These are phyloP conservation scores for Tetradesmus obliquus DNA, from an alignment of 139 green algal genomes.

Conservation along the genomic window DNA sequence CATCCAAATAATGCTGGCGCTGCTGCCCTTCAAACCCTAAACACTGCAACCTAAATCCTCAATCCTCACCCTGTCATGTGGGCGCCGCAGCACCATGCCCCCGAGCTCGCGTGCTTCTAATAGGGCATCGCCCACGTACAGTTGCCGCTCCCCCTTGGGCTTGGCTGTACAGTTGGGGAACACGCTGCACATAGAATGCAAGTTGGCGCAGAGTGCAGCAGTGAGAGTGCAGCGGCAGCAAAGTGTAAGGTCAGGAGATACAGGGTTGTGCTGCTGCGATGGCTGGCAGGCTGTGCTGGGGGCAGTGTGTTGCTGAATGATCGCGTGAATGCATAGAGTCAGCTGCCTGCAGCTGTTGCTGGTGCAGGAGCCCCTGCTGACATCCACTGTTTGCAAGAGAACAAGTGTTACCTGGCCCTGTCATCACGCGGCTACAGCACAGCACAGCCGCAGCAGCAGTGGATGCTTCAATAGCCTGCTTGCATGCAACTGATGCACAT, in stretches of 20 bases:
- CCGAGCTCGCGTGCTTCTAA: constrained; percentile 75
- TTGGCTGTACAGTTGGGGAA: constrained; percentile 88
- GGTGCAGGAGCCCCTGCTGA: too few species aligned
- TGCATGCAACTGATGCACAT: background rate
- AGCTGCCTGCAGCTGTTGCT: too few species aligned
- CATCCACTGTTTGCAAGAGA: too few species aligned
- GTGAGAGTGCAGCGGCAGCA: background rate
- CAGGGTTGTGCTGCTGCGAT: background rate
- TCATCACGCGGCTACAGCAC: background rate
- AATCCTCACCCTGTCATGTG: constrained; percentile 72
- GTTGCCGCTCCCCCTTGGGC: constrained; percentile 74
- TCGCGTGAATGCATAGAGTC: too few species aligned
- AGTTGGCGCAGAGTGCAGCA: background rate
- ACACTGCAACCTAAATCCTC: too few species aligned
- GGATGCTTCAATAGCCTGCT: too few species aligned
- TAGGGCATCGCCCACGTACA: constrained; percentile 75
- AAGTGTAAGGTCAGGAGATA: too few species aligned
- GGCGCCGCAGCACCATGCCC: constrained; percentile 72
- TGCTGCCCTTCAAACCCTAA: constrained; percentile 25
- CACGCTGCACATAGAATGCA: constrained; percentile 61
- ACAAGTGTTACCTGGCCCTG: too few species aligned
- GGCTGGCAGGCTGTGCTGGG: background rate
- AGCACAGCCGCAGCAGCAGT: background rate
- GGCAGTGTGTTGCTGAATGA: too few species aligned
- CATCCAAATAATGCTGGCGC: constrained; percentile 59